Conservation (phyloP, 345 rosid genomes). For the Pistacia atlantica region DNA sequence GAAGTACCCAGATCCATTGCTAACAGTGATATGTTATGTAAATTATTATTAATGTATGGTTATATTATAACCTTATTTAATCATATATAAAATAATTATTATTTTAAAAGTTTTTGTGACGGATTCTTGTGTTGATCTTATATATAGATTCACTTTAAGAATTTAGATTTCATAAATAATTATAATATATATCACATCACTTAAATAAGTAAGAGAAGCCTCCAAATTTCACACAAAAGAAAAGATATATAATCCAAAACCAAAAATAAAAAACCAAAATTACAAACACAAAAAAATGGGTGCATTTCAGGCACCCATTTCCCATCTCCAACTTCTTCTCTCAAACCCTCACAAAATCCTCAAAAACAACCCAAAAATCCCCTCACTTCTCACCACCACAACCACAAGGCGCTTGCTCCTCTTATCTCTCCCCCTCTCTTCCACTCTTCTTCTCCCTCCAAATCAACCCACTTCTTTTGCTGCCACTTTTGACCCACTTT, state of each 20-base stretch:
- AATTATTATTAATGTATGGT: too few relatives aligned
- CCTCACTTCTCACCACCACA: neutral
- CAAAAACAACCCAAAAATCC: neutral
- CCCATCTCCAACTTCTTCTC: constrained; percentile 34
- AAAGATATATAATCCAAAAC: neutral
- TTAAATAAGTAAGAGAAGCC: too few relatives aligned
- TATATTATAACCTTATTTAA: too few relatives aligned
- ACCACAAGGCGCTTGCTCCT: constrained; percentile 38
- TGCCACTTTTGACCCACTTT: constrained; percentile 41
- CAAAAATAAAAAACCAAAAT: neutral
- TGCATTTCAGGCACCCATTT: constrained; percentile 39
- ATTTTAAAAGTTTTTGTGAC: too few relatives aligned
- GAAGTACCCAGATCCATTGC: too few relatives aligned
- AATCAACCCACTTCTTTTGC: constrained; percentile 19
- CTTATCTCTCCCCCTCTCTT: constrained; percentile 37
- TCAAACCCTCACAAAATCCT: constrained; percentile 18
- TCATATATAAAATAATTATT: too few relatives aligned
- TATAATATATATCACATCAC: too few relatives aligned
- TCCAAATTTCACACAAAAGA: neutral
- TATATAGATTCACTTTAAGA: too few relatives aligned
- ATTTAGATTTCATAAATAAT: too few relatives aligned
- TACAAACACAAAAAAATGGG: constrained; percentile 19
- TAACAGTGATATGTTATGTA: too few relatives aligned
- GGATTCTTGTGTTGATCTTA: too few relatives aligned
- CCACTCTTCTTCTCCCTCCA: constrained; percentile 13